A percentile compares a stretch with the other conserved stretches of the same genome.
These are phyloP conservation scores for Eutrema yunnanense DNA, from an alignment of 345 rosid species.

Conservation along the genomic window DNA sequence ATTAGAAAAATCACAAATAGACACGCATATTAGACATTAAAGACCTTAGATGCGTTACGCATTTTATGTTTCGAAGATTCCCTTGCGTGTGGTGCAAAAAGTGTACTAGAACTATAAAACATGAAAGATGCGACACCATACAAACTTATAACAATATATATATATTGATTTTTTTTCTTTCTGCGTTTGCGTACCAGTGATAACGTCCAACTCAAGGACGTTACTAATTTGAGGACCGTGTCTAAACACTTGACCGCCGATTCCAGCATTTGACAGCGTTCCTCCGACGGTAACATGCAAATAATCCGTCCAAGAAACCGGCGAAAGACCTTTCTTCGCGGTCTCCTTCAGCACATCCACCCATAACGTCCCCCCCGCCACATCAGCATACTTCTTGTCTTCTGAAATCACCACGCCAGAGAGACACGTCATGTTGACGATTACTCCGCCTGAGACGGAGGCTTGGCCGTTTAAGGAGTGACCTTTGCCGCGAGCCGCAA, in stretches of 20 bases:
- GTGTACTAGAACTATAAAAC: background rate
- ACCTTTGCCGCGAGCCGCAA: slow-evolving; percentile 82
- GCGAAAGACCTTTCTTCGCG: slow-evolving; percentile 65
- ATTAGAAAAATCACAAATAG: background rate
- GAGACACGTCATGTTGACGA: slow-evolving; percentile 73
- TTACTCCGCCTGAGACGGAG: slow-evolving; percentile 58
- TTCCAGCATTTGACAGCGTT: slow-evolving; percentile 85
- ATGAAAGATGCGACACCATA: background rate
- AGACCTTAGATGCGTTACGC: slow-evolving; percentile 5
- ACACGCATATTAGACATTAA: background rate
- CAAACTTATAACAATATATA: background rate
- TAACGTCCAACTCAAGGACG: slow-evolving; percentile 81
- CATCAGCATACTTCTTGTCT: slow-evolving; percentile 56
- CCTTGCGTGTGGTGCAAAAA: slow-evolving; percentile 21
- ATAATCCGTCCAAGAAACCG: slow-evolving; percentile 88
- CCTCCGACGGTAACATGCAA: slow-evolving; percentile 87
- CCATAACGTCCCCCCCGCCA: slow-evolving; percentile 77
- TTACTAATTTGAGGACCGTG: slow-evolving; percentile 93
- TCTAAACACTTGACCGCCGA: slow-evolving; percentile 84
- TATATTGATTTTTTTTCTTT: background rate
- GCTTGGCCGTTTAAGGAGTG: slow-evolving; percentile 87
- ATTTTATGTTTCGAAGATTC: slow-evolving; percentile 14
- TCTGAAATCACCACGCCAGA: slow-evolving; percentile 31
- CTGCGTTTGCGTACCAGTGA: slow-evolving; percentile 54
- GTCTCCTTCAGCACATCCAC: slow-evolving; percentile 60